Evolutionary conservation across 1,284 basidiomycete species (phyloP).

Genomic region (Rhodotorula sp.): DNA sequence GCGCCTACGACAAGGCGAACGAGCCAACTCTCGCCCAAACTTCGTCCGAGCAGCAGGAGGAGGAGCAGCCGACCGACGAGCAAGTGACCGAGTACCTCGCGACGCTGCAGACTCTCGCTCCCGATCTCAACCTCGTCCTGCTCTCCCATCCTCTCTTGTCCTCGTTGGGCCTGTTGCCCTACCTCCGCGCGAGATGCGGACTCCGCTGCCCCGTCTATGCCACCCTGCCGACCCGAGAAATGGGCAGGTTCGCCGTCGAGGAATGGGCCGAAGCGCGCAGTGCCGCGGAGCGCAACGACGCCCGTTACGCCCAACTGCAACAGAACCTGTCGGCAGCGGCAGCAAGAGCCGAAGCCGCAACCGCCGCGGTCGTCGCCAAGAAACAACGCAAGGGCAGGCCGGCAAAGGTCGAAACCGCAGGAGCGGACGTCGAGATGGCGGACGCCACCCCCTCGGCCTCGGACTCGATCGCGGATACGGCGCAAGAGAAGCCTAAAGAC

Average conservation of each 20-base stretch:
- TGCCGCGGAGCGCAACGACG: conserved; percentile 41
- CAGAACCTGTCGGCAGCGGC: conserved; percentile 1
- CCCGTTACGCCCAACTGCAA: conserved; percentile 17
- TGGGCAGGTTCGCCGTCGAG: conserved; percentile 75
- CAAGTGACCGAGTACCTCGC: conserved; percentile 27
- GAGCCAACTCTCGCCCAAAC: conserved; percentile 12
- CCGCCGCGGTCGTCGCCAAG: conserved; percentile 6
- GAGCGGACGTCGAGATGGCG: background rate
- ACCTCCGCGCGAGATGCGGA: conserved; percentile 65
- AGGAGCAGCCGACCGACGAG: background rate
- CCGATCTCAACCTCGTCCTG: conserved; percentile 79
- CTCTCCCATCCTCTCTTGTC: conserved; percentile 89
- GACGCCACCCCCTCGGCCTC: background rate
- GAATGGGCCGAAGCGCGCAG: conserved; percentile 44
- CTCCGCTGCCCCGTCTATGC: conserved; percentile 91
- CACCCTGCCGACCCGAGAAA: conserved; percentile 92
- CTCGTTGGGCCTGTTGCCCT: conserved; percentile 68
- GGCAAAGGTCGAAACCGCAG: conserved; percentile 2
- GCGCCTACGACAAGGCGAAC: conserved; percentile 48
- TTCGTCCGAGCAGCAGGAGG: background rate
- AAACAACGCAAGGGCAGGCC: conserved; percentile 13
- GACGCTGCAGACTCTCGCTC: conserved; percentile 57
- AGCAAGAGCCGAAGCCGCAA: conserved; percentile 2
- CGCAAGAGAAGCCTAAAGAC: background rate
- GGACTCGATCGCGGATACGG: conserved; percentile 6